Base-by-base conservation (phyloP, 352 stramenopile genomes). In the Thalassiosira ordinaria region DNA sequence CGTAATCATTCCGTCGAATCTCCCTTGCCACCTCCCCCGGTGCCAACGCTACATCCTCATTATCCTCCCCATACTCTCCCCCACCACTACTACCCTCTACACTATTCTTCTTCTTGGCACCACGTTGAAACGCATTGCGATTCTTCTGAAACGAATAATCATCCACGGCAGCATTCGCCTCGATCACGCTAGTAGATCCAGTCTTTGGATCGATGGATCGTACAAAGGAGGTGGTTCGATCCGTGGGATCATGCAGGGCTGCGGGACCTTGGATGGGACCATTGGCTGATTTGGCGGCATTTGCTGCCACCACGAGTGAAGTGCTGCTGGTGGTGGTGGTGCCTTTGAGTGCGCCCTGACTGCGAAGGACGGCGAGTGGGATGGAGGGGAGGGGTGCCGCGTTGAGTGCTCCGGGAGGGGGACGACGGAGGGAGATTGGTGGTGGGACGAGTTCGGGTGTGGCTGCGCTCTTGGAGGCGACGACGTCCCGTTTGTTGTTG, bases 41-140 rank as follows among this genome's bases (percentile, higher is more conserved):
- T 8, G 76, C 76, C 61, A 79, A 41, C 0, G 51, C 56, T 20
- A 60, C 78, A n/a, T n/a, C n/a, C n/a, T n/a, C n/a, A n/a, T n/a
- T n/a, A n/a, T n/a, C n/a, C n/a, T n/a, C n/a, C n/a, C 31, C 52
- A 80, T 4, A 37, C 20, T 27, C 27, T 8, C 37, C 57, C 46
- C 29, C 64, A n/a, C 14, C 79, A 26, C 57, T 70, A 53, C 41
- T 81, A 87, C 20, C 69, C n/a, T n/a, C n/a, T n/a, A n/a, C n/a
- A 29, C 55, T 71, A 4, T 1, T 80, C 18, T 71, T 16, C 9
- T 80, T 80, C 29, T 73, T 44, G 16, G 76, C 78, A 13, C 70
- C 80, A 26, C 77, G 62, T 59, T 92, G 86, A 75, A 92, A 93
- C n/a, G 73, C 61, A 44, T 77, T 85, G 24, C 89, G 57, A 71